Base-by-base conservation (phyloP, 1,284 basidiomycete genomes). In the Stereum hirsutum region DNA sequence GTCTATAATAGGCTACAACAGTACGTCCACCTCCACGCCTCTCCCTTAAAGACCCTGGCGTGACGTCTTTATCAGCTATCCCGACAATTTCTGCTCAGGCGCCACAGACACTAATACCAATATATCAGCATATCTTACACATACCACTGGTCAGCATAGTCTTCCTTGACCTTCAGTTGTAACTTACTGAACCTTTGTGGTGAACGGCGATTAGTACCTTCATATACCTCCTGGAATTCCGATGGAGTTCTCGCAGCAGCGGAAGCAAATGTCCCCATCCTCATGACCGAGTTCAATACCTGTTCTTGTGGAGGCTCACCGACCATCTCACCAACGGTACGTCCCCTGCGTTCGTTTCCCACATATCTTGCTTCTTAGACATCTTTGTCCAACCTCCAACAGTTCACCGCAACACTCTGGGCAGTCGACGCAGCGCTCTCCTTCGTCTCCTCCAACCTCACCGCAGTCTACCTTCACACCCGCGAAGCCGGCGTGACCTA, bases 281-380 rank as follows among this genome's bases (percentile, higher is more conserved):
- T 39, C 37, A 27, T 39, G 24, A 39, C 37, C 23, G 37, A 39
- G 24, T 39, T 26, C 37, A 39, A 39, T 23, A 39, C 37, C 5
- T 21, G 25, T n/a, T 25, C 37, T n/a, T 39, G 37, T 15, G 37
- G 37, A 14, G 37, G 37, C 14, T 39, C 37, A 26, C 37, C 37
- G 14, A 39, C 37, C 19, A 39, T 39, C 24, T 39, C 37, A 6
- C 37, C 37, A 12, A 39, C 37, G 14, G 37, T 39, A 39, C 25
- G 24, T 10, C 8, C 37, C 6, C 27, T 39, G 10, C 14, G n/a
- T 2, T 15, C 11, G 14, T 10, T 0, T 20, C n/a, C 15, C 11
- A n/a, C n/a, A 39, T 7, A 12, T 21, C 14, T 14, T 23, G 15
- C 24, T 39, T 7, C 25, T 25, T n/a, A 11, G 7, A 26, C 15